Base-by-base conservation (phyloP, 305 asterid genomes). In the Caryopteris hybrid region DNA sequence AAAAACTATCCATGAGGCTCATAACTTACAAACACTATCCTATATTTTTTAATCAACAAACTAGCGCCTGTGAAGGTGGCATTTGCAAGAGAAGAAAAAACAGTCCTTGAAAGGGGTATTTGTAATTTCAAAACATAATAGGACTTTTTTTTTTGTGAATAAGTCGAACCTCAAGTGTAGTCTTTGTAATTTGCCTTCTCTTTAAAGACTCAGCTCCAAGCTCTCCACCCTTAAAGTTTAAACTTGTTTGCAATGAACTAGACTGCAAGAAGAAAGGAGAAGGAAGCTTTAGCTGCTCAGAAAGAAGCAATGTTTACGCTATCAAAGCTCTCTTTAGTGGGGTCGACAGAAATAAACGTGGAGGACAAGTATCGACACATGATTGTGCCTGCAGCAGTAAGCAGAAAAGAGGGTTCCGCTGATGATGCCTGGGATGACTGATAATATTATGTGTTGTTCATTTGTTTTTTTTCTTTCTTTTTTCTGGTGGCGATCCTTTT, bases 341-440 rank as follows among this genome's bases (percentile, higher is more conserved):
- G 88, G 33, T 52, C 85, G 0, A 51, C 79, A 10, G 71, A 83
- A 43, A 82, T 91, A 60, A 91, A 76, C 4, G 90, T 91, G 48
- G 97, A 91, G 73, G 96, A 91, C 77, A 91, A 83, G 72, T 88
- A 89, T 38, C 65, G 86, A 77, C 86, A 88, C 86, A 87, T 90
- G 97, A 80, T 90, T 21, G 74, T 78, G 73, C 85, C 95, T 10
- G 70, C 87, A 14, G 68, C 31, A 67, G 68, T 25, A 67, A 77
- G 43, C 66, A 83, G 68, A 80, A 84, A 79, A 60, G 94, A 88
- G 78, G 97, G 96, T 38, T 70, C 91, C 22, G 96, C 95, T n/a
- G 97, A 91, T 57, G 91, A 77, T 67, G 97, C 97, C 55, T 91
- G 96, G 96, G 96, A 88, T 70, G 95, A 88, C 75, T 90, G 75